Conservation (phyloP, 2,329 filamentous ascomycete species). For the Aspergillus ochraceoroseus region DNA sequence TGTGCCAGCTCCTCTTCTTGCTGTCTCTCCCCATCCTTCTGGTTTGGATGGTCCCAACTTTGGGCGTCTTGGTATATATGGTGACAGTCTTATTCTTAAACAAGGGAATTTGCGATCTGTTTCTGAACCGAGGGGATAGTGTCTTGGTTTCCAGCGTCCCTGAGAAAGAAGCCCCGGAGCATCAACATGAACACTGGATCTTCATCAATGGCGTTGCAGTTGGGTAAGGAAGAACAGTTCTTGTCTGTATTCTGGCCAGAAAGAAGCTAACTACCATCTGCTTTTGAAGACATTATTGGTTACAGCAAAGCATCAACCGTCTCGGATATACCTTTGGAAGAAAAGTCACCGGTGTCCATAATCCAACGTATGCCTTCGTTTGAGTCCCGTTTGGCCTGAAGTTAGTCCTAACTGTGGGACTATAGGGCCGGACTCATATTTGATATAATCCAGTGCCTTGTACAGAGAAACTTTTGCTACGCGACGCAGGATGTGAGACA, state of each 20-base stretch:
- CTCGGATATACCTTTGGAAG: slow-evolving; percentile 68
- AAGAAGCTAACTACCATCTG: slow-evolving; percentile 3
- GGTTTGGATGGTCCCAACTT: slow-evolving; percentile 34
- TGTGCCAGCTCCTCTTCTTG: slow-evolving; percentile 59
- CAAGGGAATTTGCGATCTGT: slow-evolving; percentile 24
- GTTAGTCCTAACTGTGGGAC: no score
- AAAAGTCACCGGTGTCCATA: slow-evolving; percentile 68
- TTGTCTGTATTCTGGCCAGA: slow-evolving; percentile 28
- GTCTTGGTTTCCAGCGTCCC: slow-evolving; percentile 7
- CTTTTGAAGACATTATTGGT: slow-evolving; percentile 52
- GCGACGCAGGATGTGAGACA: slow-evolving; percentile 61
- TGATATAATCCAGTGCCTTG: slow-evolving; percentile 69
- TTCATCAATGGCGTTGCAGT: slow-evolving; percentile 67
- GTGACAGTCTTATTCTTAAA: slow-evolving; percentile 28
- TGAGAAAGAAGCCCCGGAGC: slow-evolving; percentile 10
- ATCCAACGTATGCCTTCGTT: slow-evolving; percentile 54
- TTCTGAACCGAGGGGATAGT: slow-evolving; percentile 33
- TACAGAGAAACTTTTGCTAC: slow-evolving; percentile 70
- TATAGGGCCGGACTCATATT: slow-evolving; percentile 60
- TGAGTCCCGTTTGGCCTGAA: not conserved
- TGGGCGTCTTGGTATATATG: slow-evolving; percentile 34
- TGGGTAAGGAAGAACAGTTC: slow-evolving; percentile 27
- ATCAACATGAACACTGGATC: slow-evolving; percentile 67
- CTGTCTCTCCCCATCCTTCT: slow-evolving; percentile 54
- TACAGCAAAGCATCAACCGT: slow-evolving; percentile 65